Base-by-base conservation (phyloP, 257 asterid genomes). In the Solanum gracilifrons region DNA sequence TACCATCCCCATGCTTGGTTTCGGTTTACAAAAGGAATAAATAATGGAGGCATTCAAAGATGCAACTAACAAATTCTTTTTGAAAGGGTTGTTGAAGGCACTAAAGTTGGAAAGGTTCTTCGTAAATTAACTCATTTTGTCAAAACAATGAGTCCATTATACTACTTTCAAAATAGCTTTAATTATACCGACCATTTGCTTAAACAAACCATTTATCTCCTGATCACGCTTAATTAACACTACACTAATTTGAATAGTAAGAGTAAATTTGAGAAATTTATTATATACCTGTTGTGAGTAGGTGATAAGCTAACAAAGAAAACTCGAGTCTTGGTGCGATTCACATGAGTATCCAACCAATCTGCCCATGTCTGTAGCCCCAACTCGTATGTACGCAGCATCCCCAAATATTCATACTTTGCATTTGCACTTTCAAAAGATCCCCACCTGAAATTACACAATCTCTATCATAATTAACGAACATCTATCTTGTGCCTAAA, bases 271-370 rank as follows among this genome's bases (percentile, higher is more conserved):
- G 29, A 75, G 16, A 75, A 7, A 69, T 1, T 15, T 32, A 9
- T 10, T 4, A 68, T 84, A 23, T 91, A 93, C 98, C 87, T 43
- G 64, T 46, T 43, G 46, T 91, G 97, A 43, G 85, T 91, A 27
- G 98, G 98, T 3, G 98, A 91, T 41, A 87, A 74, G 87, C 95
- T 89, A 91, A 94, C 95, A 86, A 93, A 95, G 90, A 92, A 93
- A 62, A 93, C 62, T 32, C 84, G 87, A 25, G 96, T 93, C 73
- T 89, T 94, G 23, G 89, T 88, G 48, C 90, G 92, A 58, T 95
- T 90, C 25, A 95, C 90, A 64, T 95, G 91, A 89, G 86, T 16
- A 62, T 91, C 93, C 74, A 95, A n/a, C 96, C 97, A 95, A 18
- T 93, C 90, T 1, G 97, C 88, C 98, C 98, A 95, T 18, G 94